phyloP scores from a whole-genome alignment of 257 asterid species.

The Ehretia macrophylla region DNA sequence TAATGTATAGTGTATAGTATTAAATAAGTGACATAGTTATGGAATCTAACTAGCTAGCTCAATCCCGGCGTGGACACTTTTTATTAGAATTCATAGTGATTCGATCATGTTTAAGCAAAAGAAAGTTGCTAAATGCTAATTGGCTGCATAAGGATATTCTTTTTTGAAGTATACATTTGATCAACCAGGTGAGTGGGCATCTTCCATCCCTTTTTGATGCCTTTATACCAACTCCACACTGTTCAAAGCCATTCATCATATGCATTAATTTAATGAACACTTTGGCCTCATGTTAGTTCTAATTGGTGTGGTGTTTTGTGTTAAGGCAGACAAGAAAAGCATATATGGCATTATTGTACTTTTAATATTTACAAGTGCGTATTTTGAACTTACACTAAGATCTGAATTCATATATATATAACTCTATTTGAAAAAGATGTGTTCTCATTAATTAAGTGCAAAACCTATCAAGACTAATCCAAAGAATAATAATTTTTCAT shows the following conservation, averaged over 20 bases:
- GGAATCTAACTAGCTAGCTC: conserved; percentile 44
- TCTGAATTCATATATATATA: too few relatives aligned
- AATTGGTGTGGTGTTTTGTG: conserved; percentile 10
- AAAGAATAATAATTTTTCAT: too few relatives aligned
- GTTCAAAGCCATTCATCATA: conserved; percentile 3
- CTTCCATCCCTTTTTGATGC: conserved; percentile 36
- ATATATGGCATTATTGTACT: too few relatives aligned
- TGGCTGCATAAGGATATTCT: conserved; percentile 44
- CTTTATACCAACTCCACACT: conserved; percentile 18
- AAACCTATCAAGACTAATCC: too few relatives aligned
- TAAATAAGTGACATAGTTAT: conserved; percentile 16
- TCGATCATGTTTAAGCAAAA: conserved; percentile 17
- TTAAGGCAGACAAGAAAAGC: neutral
- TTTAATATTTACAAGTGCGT: too few relatives aligned
- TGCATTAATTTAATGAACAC: neutral
- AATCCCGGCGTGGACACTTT: conserved; percentile 17
- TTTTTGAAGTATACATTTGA: conserved; percentile 11
- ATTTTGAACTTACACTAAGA: too few relatives aligned
- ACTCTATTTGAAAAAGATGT: too few relatives aligned
- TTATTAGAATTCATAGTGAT: conserved; percentile 10
- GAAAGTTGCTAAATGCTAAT: conserved; percentile 27
- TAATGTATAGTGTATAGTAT: conserved; percentile 24
- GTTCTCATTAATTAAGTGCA: too few relatives aligned
- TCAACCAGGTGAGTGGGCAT: conserved; percentile 43
- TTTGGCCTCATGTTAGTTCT: conserved; percentile 8